Conservation (phyloP, 2,329 filamentous ascomycete species). For the Thelonectria blattea region DNA sequence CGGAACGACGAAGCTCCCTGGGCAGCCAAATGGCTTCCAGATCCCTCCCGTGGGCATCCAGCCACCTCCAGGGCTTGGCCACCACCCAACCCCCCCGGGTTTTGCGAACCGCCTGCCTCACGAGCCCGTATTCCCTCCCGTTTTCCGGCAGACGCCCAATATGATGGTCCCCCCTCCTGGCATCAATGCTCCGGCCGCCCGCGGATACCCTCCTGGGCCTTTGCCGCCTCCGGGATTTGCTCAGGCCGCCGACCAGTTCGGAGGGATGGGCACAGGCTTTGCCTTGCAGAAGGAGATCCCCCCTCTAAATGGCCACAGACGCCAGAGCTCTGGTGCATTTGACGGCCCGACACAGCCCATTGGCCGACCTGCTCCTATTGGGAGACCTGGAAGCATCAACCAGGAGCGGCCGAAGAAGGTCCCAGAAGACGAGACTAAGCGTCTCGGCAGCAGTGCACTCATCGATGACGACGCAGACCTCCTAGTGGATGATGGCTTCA, state of each 20-base stretch:
- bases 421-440: slow-evolving; percentile 76
- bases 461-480: slow-evolving; percentile 79
- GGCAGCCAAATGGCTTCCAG: slow-evolving; percentile 57
- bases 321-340: slow-evolving; percentile 75
- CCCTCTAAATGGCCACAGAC: slow-evolving; percentile 63
- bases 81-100: slow-evolving; percentile 50
- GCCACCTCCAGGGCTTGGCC: slow-evolving; percentile 47
- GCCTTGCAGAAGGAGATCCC: slow-evolving; percentile 42
- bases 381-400: slow-evolving; percentile 79
- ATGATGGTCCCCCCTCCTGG: slow-evolving; percentile 59
- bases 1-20: slow-evolving; percentile 43
- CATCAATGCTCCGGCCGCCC: slow-evolving; percentile 51
- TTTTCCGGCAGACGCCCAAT: slow-evolving; percentile 53
- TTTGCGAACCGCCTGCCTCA: slow-evolving; percentile 66
- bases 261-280: slow-evolving; percentile 40
- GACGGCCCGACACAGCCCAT: slow-evolving; percentile 76
- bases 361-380: slow-evolving; percentile 83
- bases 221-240: slow-evolving; percentile 48
- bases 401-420: slow-evolving; percentile 57
- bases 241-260: slow-evolving; percentile 42
- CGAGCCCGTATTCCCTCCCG: slow-evolving; percentile 54
- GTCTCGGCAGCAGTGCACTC: slow-evolving; percentile 89
- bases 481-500: slow-evolving; percentile 43
- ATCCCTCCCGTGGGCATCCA: slow-evolving; percentile 62
- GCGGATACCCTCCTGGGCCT: slow-evolving; percentile 50